Evolutionary conservation across 495 filamentous ascomycete genomes (phyloP), one percentile per base, ranked within the genome.

Genomic region (Neurospora tetraspora): DNA sequence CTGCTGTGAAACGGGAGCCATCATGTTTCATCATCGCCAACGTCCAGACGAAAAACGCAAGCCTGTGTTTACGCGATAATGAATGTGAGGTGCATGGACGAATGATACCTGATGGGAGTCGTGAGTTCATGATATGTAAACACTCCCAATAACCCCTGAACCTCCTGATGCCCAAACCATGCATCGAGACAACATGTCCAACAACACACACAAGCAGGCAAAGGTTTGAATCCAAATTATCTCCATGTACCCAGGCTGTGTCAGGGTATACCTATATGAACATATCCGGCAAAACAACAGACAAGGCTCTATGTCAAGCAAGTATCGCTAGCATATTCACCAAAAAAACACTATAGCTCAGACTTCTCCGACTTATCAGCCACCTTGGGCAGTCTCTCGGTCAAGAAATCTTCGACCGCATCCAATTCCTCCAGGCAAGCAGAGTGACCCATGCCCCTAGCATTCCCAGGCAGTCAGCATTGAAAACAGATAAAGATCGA

Each of bases 401-500:
- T 82, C 45, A 98, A 76, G 83, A 92, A 98, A 31, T 82, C 83
- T 82, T 97, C 94, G 40, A 98, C 81, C 75, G 97, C 91, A 73
- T 94, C 87, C 71, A 98, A 90, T 83, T 98, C 95, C 73, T 89
- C 80, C 6, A 87, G 87, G 78, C 90, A 88, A 2, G 96, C 96
- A 31, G 89, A 91, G 80, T 98, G 95, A 8, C 81, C 82, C 73
- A 98, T 87, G 3, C 86, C 85, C 42, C 91, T 93, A 71, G 43
- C 65, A 9, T 68, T 37, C 70, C 36, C 34, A 39, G 23, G 47
- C 61, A 69, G 71, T 31, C 27, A 81, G 71, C 76, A 75, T 45
- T 27, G 68, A 11, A 20, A 39, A 4, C 7, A 31, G 7, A 68
- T 37, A 39, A 69, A 47, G 7, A 68, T 34, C 10, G 37, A 10